Evolutionary conservation across 1,284 basidiomycete genomes (phyloP).

Genomic region (Cerioporus squamosus): DNA sequence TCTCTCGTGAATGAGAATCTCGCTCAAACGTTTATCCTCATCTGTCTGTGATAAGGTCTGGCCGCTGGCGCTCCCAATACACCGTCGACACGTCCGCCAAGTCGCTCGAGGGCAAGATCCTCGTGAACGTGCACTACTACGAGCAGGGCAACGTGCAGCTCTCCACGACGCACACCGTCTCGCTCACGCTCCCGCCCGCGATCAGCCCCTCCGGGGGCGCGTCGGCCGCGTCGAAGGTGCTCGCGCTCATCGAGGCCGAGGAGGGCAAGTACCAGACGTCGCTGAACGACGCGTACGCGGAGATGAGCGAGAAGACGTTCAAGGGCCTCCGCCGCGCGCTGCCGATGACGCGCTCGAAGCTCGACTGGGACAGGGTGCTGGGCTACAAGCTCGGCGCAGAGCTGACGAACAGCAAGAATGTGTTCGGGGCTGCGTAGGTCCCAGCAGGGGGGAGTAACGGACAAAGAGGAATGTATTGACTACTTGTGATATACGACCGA

Average conservation of each 20-base stretch:
- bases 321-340: slow-evolving; percentile 86
- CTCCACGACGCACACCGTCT: slow-evolving; percentile 70
- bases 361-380: slow-evolving; percentile 92
- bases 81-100: slow-evolving; percentile 59
- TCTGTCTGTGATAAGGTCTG: slow-evolving; percentile 63
- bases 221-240: slow-evolving; percentile 69
- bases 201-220: slow-evolving; percentile 53
- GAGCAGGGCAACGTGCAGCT: slow-evolving; percentile 97
- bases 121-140: slow-evolving; percentile 92
- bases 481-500: slow-evolving; percentile 12
- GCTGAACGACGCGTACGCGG: slow-evolving; percentile 80
- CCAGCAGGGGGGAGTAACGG: neutral
- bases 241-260: slow-evolving; percentile 80
- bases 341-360: slow-evolving; percentile 90
- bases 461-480: neutral
- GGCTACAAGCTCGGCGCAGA: slow-evolving; percentile 90
- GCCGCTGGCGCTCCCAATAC: slow-evolving; percentile 90
- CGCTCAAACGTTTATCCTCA: too few species aligned
- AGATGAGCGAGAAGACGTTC: slow-evolving; percentile 92
- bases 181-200: slow-evolving; percentile 66
- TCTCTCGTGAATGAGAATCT: neutral
- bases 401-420: slow-evolving; percentile 72
- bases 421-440: slow-evolving; percentile 46
- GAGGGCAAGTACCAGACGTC: slow-evolving; percentile 81
- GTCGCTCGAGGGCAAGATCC: slow-evolving; percentile 65